Conservation (phyloP, 179 eudicot genomes). For the Corrigiola litoralis region DNA sequence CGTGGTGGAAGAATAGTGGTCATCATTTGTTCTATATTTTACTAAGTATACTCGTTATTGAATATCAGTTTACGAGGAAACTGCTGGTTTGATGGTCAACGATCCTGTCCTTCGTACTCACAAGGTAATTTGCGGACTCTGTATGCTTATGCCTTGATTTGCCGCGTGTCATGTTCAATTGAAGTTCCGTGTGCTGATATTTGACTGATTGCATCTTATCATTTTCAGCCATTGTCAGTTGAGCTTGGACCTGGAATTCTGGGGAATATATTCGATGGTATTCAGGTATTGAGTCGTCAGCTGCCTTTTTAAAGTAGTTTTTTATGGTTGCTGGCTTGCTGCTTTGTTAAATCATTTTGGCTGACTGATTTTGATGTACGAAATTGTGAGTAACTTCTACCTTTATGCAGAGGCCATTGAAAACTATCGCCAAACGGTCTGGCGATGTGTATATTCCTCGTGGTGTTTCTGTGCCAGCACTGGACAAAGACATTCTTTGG, state of each 20-base stretch:
- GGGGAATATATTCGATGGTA: conserved; percentile 97
- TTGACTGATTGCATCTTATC: conserved; percentile 18
- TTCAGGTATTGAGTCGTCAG: conserved; percentile 56
- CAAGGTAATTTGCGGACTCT: conserved; percentile 49
- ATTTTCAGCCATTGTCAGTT: conserved; percentile 81
- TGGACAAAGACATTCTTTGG: conserved; percentile 95
- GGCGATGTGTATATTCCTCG: conserved; percentile 99
- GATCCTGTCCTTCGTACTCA: conserved; percentile 96
- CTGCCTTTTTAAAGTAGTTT: neutral
- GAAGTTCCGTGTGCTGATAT: neutral
- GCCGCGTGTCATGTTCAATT: neutral
- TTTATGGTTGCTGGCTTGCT: neutral
- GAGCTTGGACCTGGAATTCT: conserved; percentile 96
- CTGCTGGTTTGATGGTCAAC: conserved; percentile 90
- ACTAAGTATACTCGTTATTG: conserved; percentile 1
- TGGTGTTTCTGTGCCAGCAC: conserved; percentile 95
- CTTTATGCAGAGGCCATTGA: conserved; percentile 81
- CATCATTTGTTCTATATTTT: too few species aligned
- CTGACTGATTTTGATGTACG: neutral
- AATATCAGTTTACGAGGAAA: conserved; percentile 88
- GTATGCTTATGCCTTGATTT: neutral
- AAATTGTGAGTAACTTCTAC: neutral
- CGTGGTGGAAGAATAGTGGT: too few species aligned
- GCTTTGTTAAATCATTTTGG: neutral
- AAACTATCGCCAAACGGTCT: conserved; percentile 81